These are phyloP conservation scores for Monosporascus sp. DNA, from an alignment of 2,329 filamentous ascomycete genomes.

Conservation along the genomic window DNA sequence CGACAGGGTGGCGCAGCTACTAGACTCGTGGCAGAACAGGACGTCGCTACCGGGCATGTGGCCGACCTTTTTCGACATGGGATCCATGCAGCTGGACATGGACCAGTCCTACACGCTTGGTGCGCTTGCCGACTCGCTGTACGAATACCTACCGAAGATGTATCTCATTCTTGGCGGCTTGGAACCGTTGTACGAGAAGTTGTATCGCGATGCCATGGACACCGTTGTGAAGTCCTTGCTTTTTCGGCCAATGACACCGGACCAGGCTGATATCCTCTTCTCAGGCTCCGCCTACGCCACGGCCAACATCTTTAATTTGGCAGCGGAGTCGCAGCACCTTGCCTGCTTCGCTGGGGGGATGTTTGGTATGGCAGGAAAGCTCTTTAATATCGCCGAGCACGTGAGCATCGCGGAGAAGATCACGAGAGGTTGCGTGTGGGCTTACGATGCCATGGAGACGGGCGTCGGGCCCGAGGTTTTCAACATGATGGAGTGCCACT, in stretches of 20 bases:
- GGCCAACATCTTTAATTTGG: constrained; percentile 19
- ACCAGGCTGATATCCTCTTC: constrained; percentile 58
- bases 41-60: constrained; percentile 74
- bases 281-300: constrained; percentile 36
- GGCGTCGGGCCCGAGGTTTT: constrained; percentile 58
- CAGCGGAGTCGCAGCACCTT: constrained; percentile 36
- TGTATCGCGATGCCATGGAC: constrained; percentile 59
- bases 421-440: constrained; percentile 53
- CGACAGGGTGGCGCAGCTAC: constrained; percentile 63
- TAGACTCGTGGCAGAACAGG: constrained; percentile 62
- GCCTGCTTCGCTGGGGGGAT: constrained; percentile 46
- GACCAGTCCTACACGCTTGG: constrained; percentile 46
- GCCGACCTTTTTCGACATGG: constrained; percentile 60
- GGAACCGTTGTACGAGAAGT: constrained; percentile 53
- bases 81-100: constrained; percentile 37
- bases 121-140: constrained; percentile 49
- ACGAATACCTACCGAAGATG: constrained; percentile 58
- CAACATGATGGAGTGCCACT: constrained; percentile 37
- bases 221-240: constrained; percentile 58
- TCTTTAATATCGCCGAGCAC: constrained; percentile 41
- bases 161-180: constrained; percentile 62
- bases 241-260: constrained; percentile 63
- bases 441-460: constrained; percentile 47
- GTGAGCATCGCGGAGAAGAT: constrained; percentile 42
- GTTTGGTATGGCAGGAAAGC: constrained; percentile 39